These are phyloP conservation scores for Sporothrix dimorphospora DNA, from an alignment of 2,329 filamentous ascomycete genomes.

Conservation along the genomic window DNA sequence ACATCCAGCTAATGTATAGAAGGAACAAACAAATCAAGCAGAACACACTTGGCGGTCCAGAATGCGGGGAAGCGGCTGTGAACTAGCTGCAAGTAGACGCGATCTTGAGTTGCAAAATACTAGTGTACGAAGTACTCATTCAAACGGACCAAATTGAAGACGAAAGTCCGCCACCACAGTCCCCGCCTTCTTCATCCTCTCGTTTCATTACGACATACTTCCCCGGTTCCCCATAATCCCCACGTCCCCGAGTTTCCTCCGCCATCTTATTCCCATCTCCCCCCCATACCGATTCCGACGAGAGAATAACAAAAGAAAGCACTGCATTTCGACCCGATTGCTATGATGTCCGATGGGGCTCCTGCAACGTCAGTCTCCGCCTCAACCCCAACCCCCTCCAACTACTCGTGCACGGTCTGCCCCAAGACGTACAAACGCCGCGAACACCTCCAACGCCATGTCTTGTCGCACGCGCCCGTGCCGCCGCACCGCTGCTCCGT, in stretches of 20 bases:
- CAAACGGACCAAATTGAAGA: too few relatives aligned
- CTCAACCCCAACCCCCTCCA: background rate
- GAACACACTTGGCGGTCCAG: background rate
- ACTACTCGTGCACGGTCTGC: conserved; percentile 2
- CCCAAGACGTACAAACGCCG: conserved; percentile 24
- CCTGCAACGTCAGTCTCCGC: background rate
- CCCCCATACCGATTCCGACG: too few relatives aligned
- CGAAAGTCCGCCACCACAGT: too few relatives aligned
- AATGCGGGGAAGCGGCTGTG: background rate
- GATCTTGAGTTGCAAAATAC: too few relatives aligned
- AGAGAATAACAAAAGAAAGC: too few relatives aligned
- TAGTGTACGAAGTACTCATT: too few relatives aligned
- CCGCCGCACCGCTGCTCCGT: conserved; percentile 13
- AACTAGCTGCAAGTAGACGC: too few relatives aligned
- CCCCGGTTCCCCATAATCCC: background rate
- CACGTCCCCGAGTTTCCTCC: background rate
- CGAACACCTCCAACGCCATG: conserved; percentile 26
- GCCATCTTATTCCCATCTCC: background rate
- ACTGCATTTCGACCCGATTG: too few relatives aligned
- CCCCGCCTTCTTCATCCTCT: too few relatives aligned
- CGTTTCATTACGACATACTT: background rate
- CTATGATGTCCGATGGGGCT: too few relatives aligned
- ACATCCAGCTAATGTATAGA: background rate
- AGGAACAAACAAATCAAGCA: background rate
- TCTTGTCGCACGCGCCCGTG: conserved; percentile 8